Conservation (phyloP, 2,329 filamentous ascomycete species). For the Rutstroemia sp. region DNA sequence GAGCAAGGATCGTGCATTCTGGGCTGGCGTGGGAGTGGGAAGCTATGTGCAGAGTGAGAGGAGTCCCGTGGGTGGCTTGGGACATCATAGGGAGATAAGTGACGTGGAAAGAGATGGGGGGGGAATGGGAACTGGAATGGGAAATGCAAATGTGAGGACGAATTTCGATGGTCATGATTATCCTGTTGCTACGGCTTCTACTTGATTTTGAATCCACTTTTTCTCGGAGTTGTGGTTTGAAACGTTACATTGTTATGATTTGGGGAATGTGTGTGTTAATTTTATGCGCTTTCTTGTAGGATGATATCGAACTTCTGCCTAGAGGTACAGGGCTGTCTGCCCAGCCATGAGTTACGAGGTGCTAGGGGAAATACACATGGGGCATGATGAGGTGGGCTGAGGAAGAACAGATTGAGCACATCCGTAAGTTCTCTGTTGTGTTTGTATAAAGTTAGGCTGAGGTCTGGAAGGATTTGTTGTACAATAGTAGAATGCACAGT, state of each 20-base stretch:
- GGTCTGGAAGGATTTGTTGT: too few species aligned
- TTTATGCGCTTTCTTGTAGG: conserved; percentile 4
- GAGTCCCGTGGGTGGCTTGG: conserved; percentile 3
- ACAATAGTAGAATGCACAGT: too few species aligned
- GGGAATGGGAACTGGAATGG: background rate
- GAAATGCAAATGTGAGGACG: background rate
- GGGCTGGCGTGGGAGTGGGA: conserved; percentile 56
- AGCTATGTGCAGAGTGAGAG: conserved; percentile 26
- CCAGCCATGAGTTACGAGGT: background rate
- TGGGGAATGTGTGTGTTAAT: conserved; percentile 1
- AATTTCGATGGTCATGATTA: background rate
- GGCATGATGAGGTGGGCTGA: too few species aligned
- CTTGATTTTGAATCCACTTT: too few species aligned
- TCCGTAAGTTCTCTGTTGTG: too few species aligned
- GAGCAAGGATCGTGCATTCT: conserved; percentile 66
- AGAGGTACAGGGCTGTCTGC: background rate
- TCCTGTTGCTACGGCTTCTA: too few species aligned
- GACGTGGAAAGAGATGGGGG: conserved; percentile 10
- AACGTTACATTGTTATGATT: too few species aligned
- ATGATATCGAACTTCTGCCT: conserved; percentile 14
- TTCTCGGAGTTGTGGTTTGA: background rate
- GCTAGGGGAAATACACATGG: too few species aligned
- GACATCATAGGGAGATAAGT: background rate
- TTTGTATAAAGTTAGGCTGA: too few species aligned
- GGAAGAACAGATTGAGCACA: too few species aligned